A percentile compares a stretch with the other conserved stretches of the same genome.
Evolutionary conservation across 305 asterid species (phyloP).

Genomic region (Plantago coronopus): DNA sequence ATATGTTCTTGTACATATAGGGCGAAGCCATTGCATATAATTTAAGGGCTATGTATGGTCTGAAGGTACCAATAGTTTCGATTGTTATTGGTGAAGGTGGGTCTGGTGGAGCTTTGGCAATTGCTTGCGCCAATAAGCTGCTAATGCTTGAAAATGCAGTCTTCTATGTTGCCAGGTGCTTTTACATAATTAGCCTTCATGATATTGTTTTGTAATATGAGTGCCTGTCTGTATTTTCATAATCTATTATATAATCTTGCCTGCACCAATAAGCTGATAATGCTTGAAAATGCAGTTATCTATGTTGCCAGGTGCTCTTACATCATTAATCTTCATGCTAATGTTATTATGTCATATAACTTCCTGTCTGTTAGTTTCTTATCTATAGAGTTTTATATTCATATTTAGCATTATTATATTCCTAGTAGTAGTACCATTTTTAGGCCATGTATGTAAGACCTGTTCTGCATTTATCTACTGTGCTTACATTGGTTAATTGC

Average conservation of each 20-base stretch:
- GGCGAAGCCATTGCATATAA: conserved; percentile 73
- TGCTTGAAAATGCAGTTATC: conserved; percentile 72
- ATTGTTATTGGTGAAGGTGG: conserved; percentile 73
- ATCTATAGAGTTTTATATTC: background rate
- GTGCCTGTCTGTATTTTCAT: conserved; percentile 16
- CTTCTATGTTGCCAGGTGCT: conserved; percentile 73
- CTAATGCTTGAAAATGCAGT: conserved; percentile 68
- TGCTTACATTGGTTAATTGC: too few species aligned
- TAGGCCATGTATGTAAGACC: too few species aligned
- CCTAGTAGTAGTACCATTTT: too few species aligned
- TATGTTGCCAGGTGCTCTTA: conserved; percentile 63
- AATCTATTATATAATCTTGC: too few species aligned
- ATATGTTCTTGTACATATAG: conserved; percentile 29
- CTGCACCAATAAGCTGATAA: too few species aligned
- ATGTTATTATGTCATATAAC: conserved; percentile 4
- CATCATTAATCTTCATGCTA: background rate
- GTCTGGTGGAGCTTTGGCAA: conserved; percentile 74
- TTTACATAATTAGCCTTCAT: background rate
- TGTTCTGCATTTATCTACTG: too few species aligned
- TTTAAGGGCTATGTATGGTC: conserved; percentile 66
- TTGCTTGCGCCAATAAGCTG: conserved; percentile 62
- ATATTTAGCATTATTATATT: too few species aligned
- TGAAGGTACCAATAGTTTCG: conserved; percentile 59
- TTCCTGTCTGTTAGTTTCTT: conserved; percentile 2
- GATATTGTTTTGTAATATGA: conserved; percentile 6